Evolutionary conservation across 2,329 filamentous ascomycete genomes (phyloP), one percentile per base, ranked within the genome.

Genomic region (Hyphodiscus sp.): DNA sequence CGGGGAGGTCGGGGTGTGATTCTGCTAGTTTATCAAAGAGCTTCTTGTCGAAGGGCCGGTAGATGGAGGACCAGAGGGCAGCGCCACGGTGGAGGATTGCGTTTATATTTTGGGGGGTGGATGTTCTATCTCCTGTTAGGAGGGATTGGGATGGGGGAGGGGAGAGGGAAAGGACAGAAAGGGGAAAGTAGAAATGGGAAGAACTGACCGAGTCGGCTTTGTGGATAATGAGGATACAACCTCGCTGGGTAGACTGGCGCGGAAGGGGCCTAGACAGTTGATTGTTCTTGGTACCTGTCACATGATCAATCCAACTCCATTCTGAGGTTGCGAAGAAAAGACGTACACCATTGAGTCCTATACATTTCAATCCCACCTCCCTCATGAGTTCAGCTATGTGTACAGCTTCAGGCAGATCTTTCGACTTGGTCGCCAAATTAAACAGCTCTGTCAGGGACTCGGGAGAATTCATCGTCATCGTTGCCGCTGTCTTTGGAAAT

Each of bases 401-500:
- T 1, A 68, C 60, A 9, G 58, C 48, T 23, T 65, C 52, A 26
- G 45, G 47, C 23, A 58, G 60, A 26, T 65, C 64, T 43, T 56
- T 57, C 9, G 63, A 58, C 2, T 47, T 49, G 10, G 64, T 67
- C 3, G 60, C 61, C 7, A 65, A 52, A 41, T 50, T 57, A 47
- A 59, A 61, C 13, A 91, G 78, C 20, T 78, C 71, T 3, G 80
- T 72, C 60, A 92, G 80, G 2, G 87, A 86, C 53, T 87, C 85
- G 20, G 89, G 89, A 1, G 88, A 91, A 74, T 95, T 94, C 75
- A 94, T 82, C 1, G 89, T 94, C 73, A 92, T 88, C 1, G 88
- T 90, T 18, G 89, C 85, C 30, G 89, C 89, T 0, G 89, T 86
- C 84, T 89, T 50, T 51, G 13, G 20, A n/a, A 16, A 11, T 29